Evolutionary conservation across 345 rosid genomes (phyloP).

Genomic region (Acer yangbiense): DNA sequence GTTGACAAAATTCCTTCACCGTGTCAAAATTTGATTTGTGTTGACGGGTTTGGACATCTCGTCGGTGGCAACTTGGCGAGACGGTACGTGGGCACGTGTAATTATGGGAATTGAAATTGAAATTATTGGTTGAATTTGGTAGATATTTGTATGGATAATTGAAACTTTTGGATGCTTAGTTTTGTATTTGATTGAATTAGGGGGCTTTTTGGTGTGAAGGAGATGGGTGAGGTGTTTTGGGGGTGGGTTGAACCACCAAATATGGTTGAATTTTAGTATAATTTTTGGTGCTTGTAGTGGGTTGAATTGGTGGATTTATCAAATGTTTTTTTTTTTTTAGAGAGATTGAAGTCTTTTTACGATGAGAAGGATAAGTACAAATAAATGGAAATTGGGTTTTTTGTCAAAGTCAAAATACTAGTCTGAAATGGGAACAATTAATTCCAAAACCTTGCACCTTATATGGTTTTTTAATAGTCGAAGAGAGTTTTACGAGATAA

Average conservation of each 20-base stretch:
- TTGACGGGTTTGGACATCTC: slow-evolving; percentile 8
- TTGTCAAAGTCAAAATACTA: not conserved
- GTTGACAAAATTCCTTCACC: slow-evolving; percentile 31
- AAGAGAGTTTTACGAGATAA: not conserved
- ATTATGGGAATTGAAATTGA: not conserved
- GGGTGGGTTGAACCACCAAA: slow-evolving; percentile 31
- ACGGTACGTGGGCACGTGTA: not conserved
- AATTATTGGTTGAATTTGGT: slow-evolving; percentile 2
- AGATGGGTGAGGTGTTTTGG: not conserved
- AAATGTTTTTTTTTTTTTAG: not conserved
- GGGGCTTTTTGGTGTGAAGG: not conserved
- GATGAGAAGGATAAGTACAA: not conserved
- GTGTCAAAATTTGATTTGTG: slow-evolving; percentile 27
- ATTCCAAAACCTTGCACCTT: not conserved
- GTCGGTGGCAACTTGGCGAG: slow-evolving; percentile 22
- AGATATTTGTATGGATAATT: slow-evolving; percentile 23
- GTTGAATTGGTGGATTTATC: not conserved
- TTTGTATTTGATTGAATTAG: slow-evolving; percentile 10
- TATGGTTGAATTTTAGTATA: slow-evolving; percentile 26
- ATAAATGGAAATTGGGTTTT: not conserved
- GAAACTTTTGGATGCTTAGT: slow-evolving; percentile 13
- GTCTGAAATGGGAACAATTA: not conserved
- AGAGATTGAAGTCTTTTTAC: slow-evolving; percentile 5
- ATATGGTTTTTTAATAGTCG: not conserved
- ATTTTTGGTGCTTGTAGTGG: not conserved